A percentile compares a stretch with the other conserved stretches of the same genome.
phyloP scores from a whole-genome alignment of 2,329 filamentous ascomycete species.

The Penicillium sp. region DNA sequence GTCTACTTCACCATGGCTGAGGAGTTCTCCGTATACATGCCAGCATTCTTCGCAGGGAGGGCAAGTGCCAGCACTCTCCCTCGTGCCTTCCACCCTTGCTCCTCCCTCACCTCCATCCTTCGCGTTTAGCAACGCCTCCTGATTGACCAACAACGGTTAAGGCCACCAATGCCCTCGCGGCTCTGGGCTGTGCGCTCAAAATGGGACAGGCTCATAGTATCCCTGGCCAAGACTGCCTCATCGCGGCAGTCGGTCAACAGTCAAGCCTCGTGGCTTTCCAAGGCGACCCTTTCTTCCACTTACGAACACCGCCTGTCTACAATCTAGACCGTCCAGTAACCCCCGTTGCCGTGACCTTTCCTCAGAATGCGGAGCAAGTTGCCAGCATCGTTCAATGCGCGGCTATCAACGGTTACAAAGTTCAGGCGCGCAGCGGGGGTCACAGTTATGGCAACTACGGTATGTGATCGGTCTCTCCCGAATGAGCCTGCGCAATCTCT shows the following conservation, averaged over 20 bases:
- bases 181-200: not conserved
- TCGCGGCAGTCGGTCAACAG: conserved; percentile 27
- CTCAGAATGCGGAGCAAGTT: conserved; percentile 21
- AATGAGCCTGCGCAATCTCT: not conserved
- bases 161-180: not conserved
- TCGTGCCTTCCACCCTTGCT: not conserved
- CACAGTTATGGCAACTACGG: conserved; percentile 48
- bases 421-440: conserved; percentile 29
- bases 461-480: conserved; percentile 16
- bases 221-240: conserved; percentile 25
- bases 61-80: not conserved
- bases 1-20: too few species aligned
- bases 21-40: too few species aligned
- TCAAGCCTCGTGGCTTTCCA: conserved; percentile 22
- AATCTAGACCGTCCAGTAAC: conserved; percentile 33
- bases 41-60: not conserved
- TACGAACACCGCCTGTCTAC: conserved; percentile 25
- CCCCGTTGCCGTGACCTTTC: conserved; percentile 25
- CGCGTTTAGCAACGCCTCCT: not conserved
- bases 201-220: conserved; percentile 28
- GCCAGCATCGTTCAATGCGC: conserved; percentile 27
- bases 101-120: not conserved
- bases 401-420: conserved; percentile 18
- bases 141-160: not conserved
- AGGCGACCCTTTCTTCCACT: conserved; percentile 27